These are phyloP conservation scores for Teratosphaeria gauchensis DNA, from an alignment of 2,329 filamentous ascomycete species.

Conservation along the genomic window DNA sequence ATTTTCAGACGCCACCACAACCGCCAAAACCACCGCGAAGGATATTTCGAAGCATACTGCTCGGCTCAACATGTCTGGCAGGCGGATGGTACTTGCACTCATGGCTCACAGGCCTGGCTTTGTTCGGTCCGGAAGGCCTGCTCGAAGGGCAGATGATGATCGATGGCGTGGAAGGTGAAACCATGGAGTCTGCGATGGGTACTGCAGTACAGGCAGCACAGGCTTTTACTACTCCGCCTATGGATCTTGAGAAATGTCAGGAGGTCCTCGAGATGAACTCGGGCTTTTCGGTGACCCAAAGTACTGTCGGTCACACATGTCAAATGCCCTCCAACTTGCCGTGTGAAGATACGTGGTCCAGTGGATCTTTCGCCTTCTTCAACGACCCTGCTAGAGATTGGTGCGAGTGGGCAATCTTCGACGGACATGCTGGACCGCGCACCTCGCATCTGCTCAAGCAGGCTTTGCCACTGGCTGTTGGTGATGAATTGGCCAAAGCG, in stretches of 20 bases:
- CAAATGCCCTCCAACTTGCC: constrained; percentile 21
- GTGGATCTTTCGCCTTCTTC: constrained; percentile 12
- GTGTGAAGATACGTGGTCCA: constrained; percentile 19
- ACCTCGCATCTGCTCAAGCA: constrained; percentile 21
- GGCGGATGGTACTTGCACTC: constrained; percentile 11
- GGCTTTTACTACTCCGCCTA: constrained; percentile 10
- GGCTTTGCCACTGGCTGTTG: constrained; percentile 14
- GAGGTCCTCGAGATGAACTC: constrained; percentile 12
- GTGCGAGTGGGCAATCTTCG: constrained; percentile 31
- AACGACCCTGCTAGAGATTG: constrained; percentile 16
- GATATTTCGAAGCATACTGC: constrained; percentile 12
- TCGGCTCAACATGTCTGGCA: constrained; percentile 14
- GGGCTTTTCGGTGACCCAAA: constrained; percentile 15
- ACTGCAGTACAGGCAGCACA: constrained; percentile 10
- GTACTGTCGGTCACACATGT: constrained; percentile 15
- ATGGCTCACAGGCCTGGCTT: constrained; percentile 7
- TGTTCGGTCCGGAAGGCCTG: constrained; percentile 4
- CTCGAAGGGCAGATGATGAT: constrained; percentile 5
- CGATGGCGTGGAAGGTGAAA: constrained; percentile 5
- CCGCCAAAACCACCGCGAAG: constrained; percentile 12
- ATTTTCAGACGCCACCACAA: constrained; percentile 21
- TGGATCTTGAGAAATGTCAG: constrained; percentile 13
- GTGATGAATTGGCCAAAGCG: constrained; percentile 9
- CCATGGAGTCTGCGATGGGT: constrained; percentile 9
- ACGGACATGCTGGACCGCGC: constrained; percentile 30